Conservation (phyloP, 495 filamentous ascomycete species). For the Pyrenopolyporus hunteri region DNA sequence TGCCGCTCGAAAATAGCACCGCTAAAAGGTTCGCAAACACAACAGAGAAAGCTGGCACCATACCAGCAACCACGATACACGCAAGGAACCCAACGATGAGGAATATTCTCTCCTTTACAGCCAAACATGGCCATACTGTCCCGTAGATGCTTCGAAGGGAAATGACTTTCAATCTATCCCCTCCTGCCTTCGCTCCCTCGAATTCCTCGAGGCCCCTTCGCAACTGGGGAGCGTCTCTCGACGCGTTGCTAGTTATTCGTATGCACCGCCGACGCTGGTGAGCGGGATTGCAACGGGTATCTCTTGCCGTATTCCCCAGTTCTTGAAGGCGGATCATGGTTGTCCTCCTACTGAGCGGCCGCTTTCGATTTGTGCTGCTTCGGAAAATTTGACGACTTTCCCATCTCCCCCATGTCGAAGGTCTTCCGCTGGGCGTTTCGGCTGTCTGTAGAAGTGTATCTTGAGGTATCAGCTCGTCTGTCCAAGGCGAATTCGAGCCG, state of each 20-base stretch:
- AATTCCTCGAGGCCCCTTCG: background rate
- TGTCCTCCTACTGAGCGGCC: background rate
- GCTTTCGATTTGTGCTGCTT: background rate
- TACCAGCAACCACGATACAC: conserved; percentile 67
- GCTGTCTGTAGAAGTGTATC: background rate
- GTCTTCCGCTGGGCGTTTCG: background rate
- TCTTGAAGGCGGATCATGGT: conserved; percentile 31
- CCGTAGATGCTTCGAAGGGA: conserved; percentile 66
- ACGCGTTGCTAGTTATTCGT: background rate
- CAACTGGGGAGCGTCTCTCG: background rate
- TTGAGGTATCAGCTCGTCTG: background rate
- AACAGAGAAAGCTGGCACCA: conserved; percentile 79
- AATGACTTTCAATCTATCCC: conserved; percentile 28
- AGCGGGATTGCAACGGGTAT: conserved; percentile 6
- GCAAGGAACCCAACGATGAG: conserved; percentile 66
- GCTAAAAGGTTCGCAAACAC: conserved; percentile 75
- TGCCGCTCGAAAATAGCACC: conserved; percentile 64
- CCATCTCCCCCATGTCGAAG: conserved; percentile 1
- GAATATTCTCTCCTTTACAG: conserved; percentile 54
- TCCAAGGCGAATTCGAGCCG: background rate
- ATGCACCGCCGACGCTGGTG: conserved; percentile 3
- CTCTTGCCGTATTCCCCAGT: conserved; percentile 29
- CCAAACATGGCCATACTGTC: conserved; percentile 75
- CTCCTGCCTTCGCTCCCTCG: conserved; percentile 21
- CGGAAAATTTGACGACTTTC: background rate